Base-by-base conservation (phyloP, 495 filamentous ascomycete species). In the Cercophora samala region DNA sequence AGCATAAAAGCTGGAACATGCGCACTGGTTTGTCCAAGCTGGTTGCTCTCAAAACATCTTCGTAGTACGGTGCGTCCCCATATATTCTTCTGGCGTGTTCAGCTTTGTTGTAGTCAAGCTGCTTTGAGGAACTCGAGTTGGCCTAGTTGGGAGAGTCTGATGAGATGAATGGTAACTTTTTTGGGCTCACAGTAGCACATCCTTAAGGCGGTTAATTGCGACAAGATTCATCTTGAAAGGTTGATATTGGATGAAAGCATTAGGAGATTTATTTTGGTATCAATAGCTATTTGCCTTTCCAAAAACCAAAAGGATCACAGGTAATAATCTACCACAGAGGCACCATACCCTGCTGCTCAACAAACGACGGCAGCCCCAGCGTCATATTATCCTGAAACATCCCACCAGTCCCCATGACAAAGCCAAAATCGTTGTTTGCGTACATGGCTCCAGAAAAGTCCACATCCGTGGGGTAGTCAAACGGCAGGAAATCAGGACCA, bases 401-500 rank as follows among this genome's bases (percentile, higher is more conserved):
- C 24, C 24, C 60, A 13, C 32, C 60, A 5, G n/a, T 23, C 22
- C 0, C 60, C 25, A 62, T 21, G 32, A 0, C 19, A 46, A 62
- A 62, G 0, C 32, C 29, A 46, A 62, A 62, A 19, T 62, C 60
- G 0, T 60, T 24, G 32, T 58, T 60, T 8, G 53, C 15, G n/a
- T 59, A 23, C 29, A 68, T 46, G 3, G 53, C 53, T n/a, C 11
- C 18, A 5, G n/a, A 46, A 42, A 62, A 64, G 3, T 58, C n/a
- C 22, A 54, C 5, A 25, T 63, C 63, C 6, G 52, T 19, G 8
- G 56, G 51, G 51, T 62, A 66, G 6, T 65, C 63, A 5, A 66
- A 9, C 17, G 60, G 15, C 58, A 65, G 25, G 37, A 69, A 60
- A 23, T 65, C 62, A 29, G 64, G 54, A 8, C 18, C 59, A 18